phyloP scores from a whole-genome alignment of 1,284 basidiomycete species.

The Blastosporella zonata region DNA sequence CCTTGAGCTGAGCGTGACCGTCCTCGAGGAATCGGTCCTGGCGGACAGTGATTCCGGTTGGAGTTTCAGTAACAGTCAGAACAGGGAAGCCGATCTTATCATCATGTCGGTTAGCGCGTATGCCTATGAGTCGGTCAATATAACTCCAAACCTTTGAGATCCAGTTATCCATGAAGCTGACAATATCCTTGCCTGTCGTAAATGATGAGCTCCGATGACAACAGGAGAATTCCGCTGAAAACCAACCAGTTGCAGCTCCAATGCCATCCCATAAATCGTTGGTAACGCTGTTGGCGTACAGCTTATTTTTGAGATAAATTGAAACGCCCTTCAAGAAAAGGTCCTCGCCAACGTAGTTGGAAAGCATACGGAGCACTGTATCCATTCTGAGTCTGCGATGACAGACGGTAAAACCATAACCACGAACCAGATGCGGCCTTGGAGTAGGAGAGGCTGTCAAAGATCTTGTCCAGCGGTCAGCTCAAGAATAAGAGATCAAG shows the following conservation, averaged over 20 bases:
- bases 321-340: slow-evolving; percentile 86
- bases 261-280: slow-evolving; percentile 92
- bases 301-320: slow-evolving; percentile 82
- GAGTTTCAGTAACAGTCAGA: slow-evolving; percentile 79
- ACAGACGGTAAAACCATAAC: not conserved
- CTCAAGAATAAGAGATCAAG: not conserved
- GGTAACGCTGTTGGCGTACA: slow-evolving; percentile 83
- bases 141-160: slow-evolving; percentile 65
- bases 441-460: slow-evolving; percentile 82
- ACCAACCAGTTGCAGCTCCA: slow-evolving; percentile 61
- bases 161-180: slow-evolving; percentile 90
- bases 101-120: slow-evolving; percentile 1
- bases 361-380: slow-evolving; percentile 89
- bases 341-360: slow-evolving; percentile 86
- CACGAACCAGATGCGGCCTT: slow-evolving; percentile 77
- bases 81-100: slow-evolving; percentile 82
- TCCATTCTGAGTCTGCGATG: slow-evolving; percentile 8
- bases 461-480: slow-evolving; percentile 54
- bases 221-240: not conserved
- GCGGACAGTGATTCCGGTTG: slow-evolving; percentile 68
- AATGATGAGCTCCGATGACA: not conserved
- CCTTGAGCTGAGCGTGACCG: slow-evolving; percentile 73
- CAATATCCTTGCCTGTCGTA: slow-evolving; percentile 65
- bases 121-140: not conserved
- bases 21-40: slow-evolving; percentile 95